Base-by-base conservation (phyloP, 176 grass and related monocot species). In the Metroxylon sagu region DNA sequence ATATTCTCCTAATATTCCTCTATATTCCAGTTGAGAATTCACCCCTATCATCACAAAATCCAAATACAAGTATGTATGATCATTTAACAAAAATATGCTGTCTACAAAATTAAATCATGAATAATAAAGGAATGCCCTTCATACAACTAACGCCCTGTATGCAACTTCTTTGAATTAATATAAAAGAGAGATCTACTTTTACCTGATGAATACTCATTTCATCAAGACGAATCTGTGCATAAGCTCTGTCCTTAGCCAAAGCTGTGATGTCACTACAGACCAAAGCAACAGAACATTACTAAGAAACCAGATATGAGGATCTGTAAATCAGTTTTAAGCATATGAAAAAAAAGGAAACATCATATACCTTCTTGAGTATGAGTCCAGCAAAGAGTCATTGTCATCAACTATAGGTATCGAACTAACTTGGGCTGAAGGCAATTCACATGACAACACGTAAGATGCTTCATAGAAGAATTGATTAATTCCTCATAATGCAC, bases 361-460 rank as follows among this genome's bases (percentile, higher is more conserved):
- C 19, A 19, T 39, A 17, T 83, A 93, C 94, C 94, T 99, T 83
- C 94, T 89, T 57, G 94, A 99, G 53, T 99, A 99, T 54, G 76
- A 89, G 64, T 99, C 94, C 52, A 99, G 56, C 54, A 99, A 81
- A 3, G 94, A 85, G 28, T 93, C 88, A 49, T 93, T 93, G 25
- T 99, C 94, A 76, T 99, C 94, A 59, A 99, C 88, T 23, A 99
- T 89, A 21, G 94, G 76, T 85, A 99, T 84, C 68, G 94, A 89
- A 70, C 94, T 98, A 49, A 98, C 84, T 71, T 76, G 75, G 79
- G 84, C 94, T 98, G 73, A 51, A 85, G 30, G 16, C 50, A 76
- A 88, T 25, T 39, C 60, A 79, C 49, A 62, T 14, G 14, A 27
- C 10, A 63, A 63, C 50, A 69, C 48, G 35, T 50, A 54, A 75